Evolutionary conservation across 305 asterid species (phyloP), one percentile per base, ranked within the genome.

Genomic region (Rubia occidens): DNA sequence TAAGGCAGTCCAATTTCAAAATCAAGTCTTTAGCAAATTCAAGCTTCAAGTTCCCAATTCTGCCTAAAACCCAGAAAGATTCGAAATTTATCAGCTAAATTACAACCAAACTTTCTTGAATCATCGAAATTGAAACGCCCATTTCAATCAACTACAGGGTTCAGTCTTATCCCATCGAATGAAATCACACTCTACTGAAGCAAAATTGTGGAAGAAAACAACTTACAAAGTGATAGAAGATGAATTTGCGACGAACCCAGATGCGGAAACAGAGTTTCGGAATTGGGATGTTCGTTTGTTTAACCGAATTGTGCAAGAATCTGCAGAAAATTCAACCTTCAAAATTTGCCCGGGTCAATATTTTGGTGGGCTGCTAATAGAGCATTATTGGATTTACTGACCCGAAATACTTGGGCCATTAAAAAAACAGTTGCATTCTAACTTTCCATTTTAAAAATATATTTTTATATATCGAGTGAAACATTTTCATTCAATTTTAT

Each of bases 151-250:
- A 44, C 10, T 8, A 66, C 14, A 5, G 32, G 70, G 10, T 21
- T 8, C 39, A 65, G 45, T 4, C 42, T 14, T 24, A 35, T 62
- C 63, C 45, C 45, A 47, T 21, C 66, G 6, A 35, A 42, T 11
- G 54, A 29, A 49, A 47, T 51, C 21, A 49, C 11, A 29, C 2
- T 17, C 3, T 8, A 1, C 37, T 53, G 10, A 67, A 53, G 45
- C 17, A 17, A 20, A 32, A 44, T 11, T 20, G 40, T 9, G 29
- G 4, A 49, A 67, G 21, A n/a, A 35, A 26, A 11, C 40, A 32
- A 35, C 71, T 67, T 53, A 67, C 71, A 3, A 35, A 32, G 63
- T 51, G 24, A 49, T 29, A n/a, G 2, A 51, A 9, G 61, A n/a
- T 51, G 60, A 67, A 32, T 35, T 51, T 15, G 0, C 7, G 29